Evolutionary conservation across 2,329 filamentous ascomycete species (phyloP), one percentile per base, ranked within the genome.

Genomic region (Fusarium transvaalense): DNA sequence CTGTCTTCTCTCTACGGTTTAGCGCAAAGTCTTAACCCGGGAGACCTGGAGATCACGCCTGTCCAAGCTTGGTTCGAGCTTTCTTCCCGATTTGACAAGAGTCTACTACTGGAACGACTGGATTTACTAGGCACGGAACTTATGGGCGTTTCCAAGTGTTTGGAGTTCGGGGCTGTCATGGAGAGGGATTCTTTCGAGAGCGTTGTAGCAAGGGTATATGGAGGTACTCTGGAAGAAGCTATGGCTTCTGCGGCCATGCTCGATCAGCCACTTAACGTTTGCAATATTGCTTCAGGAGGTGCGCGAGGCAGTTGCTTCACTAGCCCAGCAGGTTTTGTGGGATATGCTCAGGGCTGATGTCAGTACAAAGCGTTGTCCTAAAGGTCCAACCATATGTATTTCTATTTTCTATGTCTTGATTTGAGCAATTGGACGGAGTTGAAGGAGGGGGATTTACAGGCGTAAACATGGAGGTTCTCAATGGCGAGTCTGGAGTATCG

Each of bases 51-150:
- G 72, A 71, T 86, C 38, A 81, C 84, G 29, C 84, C 85, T 17
- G 82, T 86, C 27, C 84, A 86, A 75, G 84, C 81, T 2, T 86
- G 84, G 84, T 87, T 86, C 72, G 84, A 86, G 78, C 79, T 86
- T 27, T 80, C 79, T 25, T 73, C 65, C 6, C 72, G 77, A 37
- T 85, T 82, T 66, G 80, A 81, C 23, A 65, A 76, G n/a, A 77
- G 68, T 13, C 54, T 78, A 17, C 75, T 85, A n/a, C 71, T 83
- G 52, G 71, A 70, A 23, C 72, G 78, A 35, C 68, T 85, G 39
- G 79, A 78, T 12, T 50, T 54, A 27, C 74, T 86, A 48, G 78
- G 80, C 72, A 61, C 73, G 7, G 83, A 81, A 68, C 77, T 87
- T 8, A 76, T 76, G 6, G 77, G 77, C 15, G 79, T 82, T 2